Conservation (phyloP, 176 grass and related monocot genomes). For the Hyparrhenia diplandra region DNA sequence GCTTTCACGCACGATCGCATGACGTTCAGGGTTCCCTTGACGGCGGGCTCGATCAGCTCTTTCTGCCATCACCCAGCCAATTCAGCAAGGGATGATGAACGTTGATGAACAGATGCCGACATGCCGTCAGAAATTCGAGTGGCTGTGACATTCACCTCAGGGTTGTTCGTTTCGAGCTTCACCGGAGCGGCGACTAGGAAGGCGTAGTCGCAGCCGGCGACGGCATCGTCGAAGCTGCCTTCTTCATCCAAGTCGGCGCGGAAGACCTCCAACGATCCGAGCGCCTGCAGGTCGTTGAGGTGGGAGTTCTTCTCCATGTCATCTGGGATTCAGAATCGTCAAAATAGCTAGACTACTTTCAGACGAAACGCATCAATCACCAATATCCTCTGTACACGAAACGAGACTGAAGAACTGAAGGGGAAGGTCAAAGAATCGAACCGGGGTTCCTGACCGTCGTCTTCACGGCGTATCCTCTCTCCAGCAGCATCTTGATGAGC, state of each 20-base stretch:
- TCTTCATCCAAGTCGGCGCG: conserved; percentile 44
- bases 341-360: too few relatives aligned
- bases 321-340: conserved; percentile 1
- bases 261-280: conserved; percentile 32
- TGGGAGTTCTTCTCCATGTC: conserved; percentile 29
- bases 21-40: conserved; percentile 44
- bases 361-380: too few relatives aligned
- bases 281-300: conserved; percentile 34
- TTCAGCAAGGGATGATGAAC: too few relatives aligned
- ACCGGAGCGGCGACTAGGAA: conserved; percentile 78
- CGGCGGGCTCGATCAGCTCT: conserved; percentile 41
- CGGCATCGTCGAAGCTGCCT: conserved; percentile 44
- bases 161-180: conserved; percentile 29
- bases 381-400: too few relatives aligned
- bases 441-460: conserved; percentile 67
- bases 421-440: too few relatives aligned
- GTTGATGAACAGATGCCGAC: too few relatives aligned
- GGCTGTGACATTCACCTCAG: conserved; percentile 28
- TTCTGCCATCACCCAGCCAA: conserved; percentile 18
- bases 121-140: too few relatives aligned
- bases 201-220: conserved; percentile 41
- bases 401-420: too few relatives aligned
- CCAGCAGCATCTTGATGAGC: conserved; percentile 57
- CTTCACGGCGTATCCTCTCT: conserved; percentile 58
- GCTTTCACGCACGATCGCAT: conserved; percentile 55